A percentile compares a stretch with the other conserved stretches of the same genome.
Evolutionary conservation across 2,329 filamentous ascomycete genomes (phyloP).

Genomic region (Aspergillus japonicus): DNA sequence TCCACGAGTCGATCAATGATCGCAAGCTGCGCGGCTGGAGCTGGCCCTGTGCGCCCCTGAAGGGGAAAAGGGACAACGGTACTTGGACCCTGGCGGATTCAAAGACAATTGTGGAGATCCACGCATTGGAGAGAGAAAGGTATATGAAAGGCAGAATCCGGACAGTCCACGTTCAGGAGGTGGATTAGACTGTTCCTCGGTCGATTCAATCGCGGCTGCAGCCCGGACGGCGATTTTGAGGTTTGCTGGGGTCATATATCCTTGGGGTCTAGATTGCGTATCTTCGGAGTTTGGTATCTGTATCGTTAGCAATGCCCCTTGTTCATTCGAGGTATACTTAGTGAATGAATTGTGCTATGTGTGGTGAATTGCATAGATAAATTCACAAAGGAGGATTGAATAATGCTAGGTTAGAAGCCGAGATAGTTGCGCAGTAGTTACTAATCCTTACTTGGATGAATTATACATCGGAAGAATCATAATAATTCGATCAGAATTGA

Average conservation of each 20-base stretch:
- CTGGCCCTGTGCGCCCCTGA: slow-evolving; percentile 1
- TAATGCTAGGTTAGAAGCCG: too few relatives aligned
- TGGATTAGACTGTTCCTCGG: neutral
- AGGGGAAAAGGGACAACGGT: neutral
- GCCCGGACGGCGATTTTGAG: neutral
- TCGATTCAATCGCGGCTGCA: neutral
- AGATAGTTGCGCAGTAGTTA: too few relatives aligned
- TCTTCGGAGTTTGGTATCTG: too few relatives aligned
- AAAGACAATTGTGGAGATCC: neutral
- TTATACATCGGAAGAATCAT: too few relatives aligned
- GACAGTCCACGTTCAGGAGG: slow-evolving; percentile 9
- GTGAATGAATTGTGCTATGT: too few relatives aligned
- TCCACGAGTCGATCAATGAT: slow-evolving; percentile 16
- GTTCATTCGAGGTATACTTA: too few relatives aligned
- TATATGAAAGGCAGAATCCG: slow-evolving; percentile 15
- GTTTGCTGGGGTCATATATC: neutral
- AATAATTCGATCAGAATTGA: neutral
- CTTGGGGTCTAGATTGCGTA: too few relatives aligned
- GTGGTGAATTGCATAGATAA: too few relatives aligned
- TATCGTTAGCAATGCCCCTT: too few relatives aligned
- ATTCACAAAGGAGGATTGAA: too few relatives aligned
- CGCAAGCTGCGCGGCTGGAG: neutral
- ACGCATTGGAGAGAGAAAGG: neutral
- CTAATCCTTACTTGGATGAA: too few relatives aligned
- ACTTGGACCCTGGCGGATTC: neutral